A percentile compares a stretch with the other conserved stretches of the same genome.
Evolutionary conservation across 2,329 filamentous ascomycete genomes (phyloP).

Genomic region (Colletotrichum sublineola): DNA sequence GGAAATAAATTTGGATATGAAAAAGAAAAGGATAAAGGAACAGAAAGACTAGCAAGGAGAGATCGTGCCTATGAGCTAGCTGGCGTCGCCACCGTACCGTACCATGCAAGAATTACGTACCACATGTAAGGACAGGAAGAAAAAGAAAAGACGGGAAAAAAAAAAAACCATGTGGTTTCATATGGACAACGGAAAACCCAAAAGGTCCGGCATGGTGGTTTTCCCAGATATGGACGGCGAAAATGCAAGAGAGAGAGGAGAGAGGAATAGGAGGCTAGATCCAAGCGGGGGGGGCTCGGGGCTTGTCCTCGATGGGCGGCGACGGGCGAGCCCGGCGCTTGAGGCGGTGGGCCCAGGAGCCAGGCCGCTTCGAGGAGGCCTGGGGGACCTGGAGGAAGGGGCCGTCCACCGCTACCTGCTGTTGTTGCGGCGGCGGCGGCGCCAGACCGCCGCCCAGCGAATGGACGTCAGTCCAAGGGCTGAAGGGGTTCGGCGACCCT

Average conservation of each 20-base stretch:
- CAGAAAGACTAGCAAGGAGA: background rate
- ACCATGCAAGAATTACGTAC: constrained; percentile 20
- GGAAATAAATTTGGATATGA: constrained; percentile 1
- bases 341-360: constrained; percentile 41
- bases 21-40: background rate
- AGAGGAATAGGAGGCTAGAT: background rate
- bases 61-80: background rate
- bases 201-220: background rate
- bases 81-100: constrained; percentile 23
- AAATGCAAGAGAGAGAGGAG: background rate
- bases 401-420: background rate
- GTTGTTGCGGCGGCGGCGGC: background rate
- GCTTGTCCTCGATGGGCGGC: constrained; percentile 10
- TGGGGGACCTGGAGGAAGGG: constrained; percentile 30
- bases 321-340: constrained; percentile 40
- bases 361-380: constrained; percentile 39
- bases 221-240: background rate
- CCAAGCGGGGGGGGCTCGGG: constrained; percentile 2
- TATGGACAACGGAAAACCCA: background rate
- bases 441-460: constrained; percentile 21
- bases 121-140: background rate
- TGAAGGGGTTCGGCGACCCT: background rate
- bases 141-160: background rate
- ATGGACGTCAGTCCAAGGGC: constrained; percentile 18
- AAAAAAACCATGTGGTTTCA: too few species aligned